Base-by-base conservation (phyloP, 2,329 filamentous ascomycete genomes). In the Ophiostoma sp. region DNA sequence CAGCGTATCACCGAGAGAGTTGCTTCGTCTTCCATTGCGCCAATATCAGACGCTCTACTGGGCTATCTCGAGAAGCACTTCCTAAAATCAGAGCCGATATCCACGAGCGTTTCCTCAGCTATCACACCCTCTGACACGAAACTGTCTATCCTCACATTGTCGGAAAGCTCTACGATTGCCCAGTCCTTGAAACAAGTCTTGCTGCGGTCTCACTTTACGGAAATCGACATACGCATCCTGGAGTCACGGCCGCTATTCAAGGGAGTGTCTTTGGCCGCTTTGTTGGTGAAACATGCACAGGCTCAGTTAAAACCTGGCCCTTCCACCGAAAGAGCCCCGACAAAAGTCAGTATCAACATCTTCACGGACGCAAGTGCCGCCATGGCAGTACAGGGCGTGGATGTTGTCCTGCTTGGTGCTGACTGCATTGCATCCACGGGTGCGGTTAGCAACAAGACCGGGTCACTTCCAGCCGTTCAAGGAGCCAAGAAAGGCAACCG, bases 161-260 rank as follows among this genome's bases (percentile, higher is more conserved):
- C 89, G 0, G 86, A 86, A 8, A 92, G 89, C 74, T 91, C 89
- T 2, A 91, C 90, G 0, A 88, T 92, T 74, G 82, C 80, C 2
- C 79, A 82, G 19, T 84, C 83, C 69, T 82, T 92, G 12, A 76
- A 84, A 1, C 80, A 84, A 36, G 80, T 83, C 2, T 80, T 85
- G 12, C 76, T 78, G 0, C 76, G 77, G 1, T 78, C 82, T 2
- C 79, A 77, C 1, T 78, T 84, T n/a, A 6, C 72, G 8, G 77
- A 75, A 0, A 78, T 92, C 9, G 85, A 90, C 69, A 79, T 93
- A 22, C 86, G 85, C 4, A 82, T 93, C 39, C 83, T 93, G 3
- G 91, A 93, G 79, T 92, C 91, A 2, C 84, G 91, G 0, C 91
- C 91, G 0, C 83, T 90, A 0, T 92, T 86, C 75, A 90, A 93